phyloP scores from a whole-genome alignment of 306 rosid species.

The Casuarina glauca region DNA sequence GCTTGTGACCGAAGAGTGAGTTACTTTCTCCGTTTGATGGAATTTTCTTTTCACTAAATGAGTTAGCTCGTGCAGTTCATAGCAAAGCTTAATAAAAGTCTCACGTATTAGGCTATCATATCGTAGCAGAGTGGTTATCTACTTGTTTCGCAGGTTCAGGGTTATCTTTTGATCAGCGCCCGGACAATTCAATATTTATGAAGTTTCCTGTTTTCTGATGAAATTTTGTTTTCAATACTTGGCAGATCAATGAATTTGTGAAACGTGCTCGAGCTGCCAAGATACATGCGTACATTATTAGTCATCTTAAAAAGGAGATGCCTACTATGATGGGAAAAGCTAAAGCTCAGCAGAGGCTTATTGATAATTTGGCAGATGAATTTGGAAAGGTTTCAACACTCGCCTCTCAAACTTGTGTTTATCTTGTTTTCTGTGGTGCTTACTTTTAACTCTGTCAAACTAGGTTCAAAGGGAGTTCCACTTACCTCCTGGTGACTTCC shows the following conservation, averaged over 20 bases:
- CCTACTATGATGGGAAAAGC: constrained; percentile 90
- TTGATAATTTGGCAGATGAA: constrained; percentile 68
- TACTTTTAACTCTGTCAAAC: constrained; percentile 7
- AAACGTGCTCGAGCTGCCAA: constrained; percentile 88
- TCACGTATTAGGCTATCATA: no score
- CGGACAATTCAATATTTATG: neutral
- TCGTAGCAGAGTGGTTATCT: neutral
- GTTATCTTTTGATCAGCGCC: neutral
- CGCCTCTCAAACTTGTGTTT: neutral
- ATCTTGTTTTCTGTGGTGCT: constrained; percentile 6
- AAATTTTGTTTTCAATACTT: neutral
- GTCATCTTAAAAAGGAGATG: constrained; percentile 89
- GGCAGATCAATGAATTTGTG: constrained; percentile 91
- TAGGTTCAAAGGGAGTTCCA: constrained; percentile 88
- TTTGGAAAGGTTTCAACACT: constrained; percentile 66
- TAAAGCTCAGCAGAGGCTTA: constrained; percentile 75
- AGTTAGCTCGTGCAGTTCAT: neutral
- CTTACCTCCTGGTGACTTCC: constrained; percentile 92
- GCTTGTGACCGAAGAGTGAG: constrained; percentile 94
- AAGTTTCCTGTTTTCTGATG: neutral
- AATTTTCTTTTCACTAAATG: neutral
- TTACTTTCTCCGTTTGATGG: constrained; percentile 4
- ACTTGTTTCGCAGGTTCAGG: no score
- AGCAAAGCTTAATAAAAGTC: no score
- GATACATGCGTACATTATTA: constrained; percentile 88